These are phyloP conservation scores for Panicum miliaceum DNA, from an alignment of 176 grass and related monocot species.

Conservation along the genomic window DNA sequence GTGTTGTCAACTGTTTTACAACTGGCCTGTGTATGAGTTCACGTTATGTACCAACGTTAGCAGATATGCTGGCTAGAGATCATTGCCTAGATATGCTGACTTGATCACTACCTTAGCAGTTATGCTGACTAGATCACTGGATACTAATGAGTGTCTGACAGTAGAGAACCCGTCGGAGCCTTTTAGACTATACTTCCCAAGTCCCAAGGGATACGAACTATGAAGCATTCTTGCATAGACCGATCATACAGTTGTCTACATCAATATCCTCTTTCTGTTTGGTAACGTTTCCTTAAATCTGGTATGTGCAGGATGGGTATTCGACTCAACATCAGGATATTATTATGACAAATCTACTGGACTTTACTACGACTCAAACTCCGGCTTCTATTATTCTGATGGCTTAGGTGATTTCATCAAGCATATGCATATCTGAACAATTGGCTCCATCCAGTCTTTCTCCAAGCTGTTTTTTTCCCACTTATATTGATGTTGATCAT, in stretches of 20 bases:
- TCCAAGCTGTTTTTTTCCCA: neutral
- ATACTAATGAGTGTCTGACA: neutral
- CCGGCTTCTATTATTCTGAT: constrained; percentile 82
- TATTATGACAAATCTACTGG: constrained; percentile 72
- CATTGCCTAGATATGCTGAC: neutral
- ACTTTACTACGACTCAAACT: constrained; percentile 77
- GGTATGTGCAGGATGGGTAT: constrained; percentile 66
- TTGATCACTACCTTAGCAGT: neutral
- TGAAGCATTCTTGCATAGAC: neutral
- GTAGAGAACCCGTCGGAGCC: neutral
- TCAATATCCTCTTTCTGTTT: neutral
- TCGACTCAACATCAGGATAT: constrained; percentile 69
- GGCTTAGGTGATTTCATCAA: constrained; percentile 59
- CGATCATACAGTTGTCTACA: neutral
- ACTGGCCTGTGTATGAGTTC: constrained; percentile 18
- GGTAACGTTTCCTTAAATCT: constrained; percentile 36
- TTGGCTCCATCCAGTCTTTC: neutral
- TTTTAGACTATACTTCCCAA: neutral
- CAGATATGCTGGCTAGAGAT: neutral
- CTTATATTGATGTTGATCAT: constrained; percentile 15
- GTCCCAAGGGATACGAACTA: neutral
- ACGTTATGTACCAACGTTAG: neutral
- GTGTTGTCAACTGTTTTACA: neutral
- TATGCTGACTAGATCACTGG: constrained; percentile 3
- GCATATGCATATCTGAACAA: neutral